A percentile compares a stretch with the other conserved stretches of the same genome.
These are phyloP conservation scores for Brasilioporus rufonigricans DNA, from an alignment of 768 basidiomycete species.

Conservation along the genomic window DNA sequence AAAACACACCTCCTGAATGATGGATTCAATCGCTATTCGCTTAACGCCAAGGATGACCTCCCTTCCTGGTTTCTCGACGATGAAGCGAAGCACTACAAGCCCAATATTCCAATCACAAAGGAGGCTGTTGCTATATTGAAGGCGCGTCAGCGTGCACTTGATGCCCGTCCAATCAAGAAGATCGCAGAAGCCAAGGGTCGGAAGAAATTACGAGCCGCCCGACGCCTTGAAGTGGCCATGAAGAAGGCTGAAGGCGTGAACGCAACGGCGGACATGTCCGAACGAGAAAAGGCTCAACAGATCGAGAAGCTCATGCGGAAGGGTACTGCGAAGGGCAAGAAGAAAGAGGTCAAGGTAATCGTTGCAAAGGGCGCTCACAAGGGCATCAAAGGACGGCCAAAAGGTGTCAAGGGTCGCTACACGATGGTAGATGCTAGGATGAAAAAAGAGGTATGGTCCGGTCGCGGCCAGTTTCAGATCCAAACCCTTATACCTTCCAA, in stretches of 20 bases:
- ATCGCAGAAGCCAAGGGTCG: constrained; percentile 97
- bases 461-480: not conserved
- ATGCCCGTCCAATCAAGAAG: constrained; percentile 98
- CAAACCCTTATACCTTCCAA: constrained; percentile 3
- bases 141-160: constrained; percentile 88
- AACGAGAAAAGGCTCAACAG: constrained; percentile 90
- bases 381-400: constrained; percentile 90
- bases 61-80: constrained; percentile 98
- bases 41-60: constrained; percentile 87
- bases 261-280: constrained; percentile 85
- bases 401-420: constrained; percentile 94
- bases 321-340: constrained; percentile 66
- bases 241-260: constrained; percentile 96
- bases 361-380: constrained; percentile 90
- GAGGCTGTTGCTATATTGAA: constrained; percentile 86
- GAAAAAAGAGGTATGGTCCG: constrained; percentile 74
- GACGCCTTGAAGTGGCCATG: constrained; percentile 85
- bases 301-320: constrained; percentile 91
- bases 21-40: constrained; percentile 92
- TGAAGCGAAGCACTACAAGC: constrained; percentile 87
- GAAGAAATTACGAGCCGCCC: constrained; percentile 88
- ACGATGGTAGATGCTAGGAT: constrained; percentile 92
- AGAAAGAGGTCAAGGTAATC: constrained; percentile 79
- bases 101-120: constrained; percentile 95
- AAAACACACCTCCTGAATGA: constrained; percentile 89